Percentiles rank a stretch among this genome's conserved stretches.
Evolutionary conservation across 345 rosid genomes (phyloP).

Genomic region (Turritis glabra): DNA sequence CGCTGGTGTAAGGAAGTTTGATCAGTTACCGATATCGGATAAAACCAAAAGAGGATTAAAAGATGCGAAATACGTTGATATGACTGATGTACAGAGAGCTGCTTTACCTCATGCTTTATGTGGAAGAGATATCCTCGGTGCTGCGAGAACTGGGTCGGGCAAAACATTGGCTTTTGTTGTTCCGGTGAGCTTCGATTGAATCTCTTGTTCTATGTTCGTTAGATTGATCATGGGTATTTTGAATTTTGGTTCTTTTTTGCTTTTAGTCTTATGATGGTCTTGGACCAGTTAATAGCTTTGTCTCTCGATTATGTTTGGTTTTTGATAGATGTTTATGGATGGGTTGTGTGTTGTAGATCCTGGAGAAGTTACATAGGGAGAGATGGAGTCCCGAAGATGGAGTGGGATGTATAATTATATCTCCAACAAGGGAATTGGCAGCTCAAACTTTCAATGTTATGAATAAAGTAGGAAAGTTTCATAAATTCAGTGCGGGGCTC

Average conservation of each 20-base stretch:
- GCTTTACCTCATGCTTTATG: slow-evolving; percentile 86
- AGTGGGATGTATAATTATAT: slow-evolving; percentile 87
- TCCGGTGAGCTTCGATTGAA: slow-evolving; percentile 56
- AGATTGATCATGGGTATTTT: not conserved
- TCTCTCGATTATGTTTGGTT: not conserved
- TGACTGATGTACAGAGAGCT: slow-evolving; percentile 91
- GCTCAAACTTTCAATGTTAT: slow-evolving; percentile 79
- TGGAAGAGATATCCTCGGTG: slow-evolving; percentile 88
- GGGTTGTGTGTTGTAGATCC: slow-evolving; percentile 45
- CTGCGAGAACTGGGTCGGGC: slow-evolving; percentile 95
- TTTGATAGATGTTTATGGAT: not conserved
- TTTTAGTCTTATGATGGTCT: not conserved
- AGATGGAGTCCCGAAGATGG: slow-evolving; percentile 92
- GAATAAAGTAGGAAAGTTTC: slow-evolving; percentile 73
- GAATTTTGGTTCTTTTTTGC: not conserved
- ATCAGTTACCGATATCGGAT: slow-evolving; percentile 74
- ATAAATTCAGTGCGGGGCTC: slow-evolving; percentile 82
- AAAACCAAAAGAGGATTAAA: slow-evolving; percentile 70
- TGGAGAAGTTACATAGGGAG: slow-evolving; percentile 81
- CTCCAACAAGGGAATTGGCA: slow-evolving; percentile 91
- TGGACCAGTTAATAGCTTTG: not conserved
- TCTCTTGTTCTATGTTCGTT: not conserved
- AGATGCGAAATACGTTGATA: slow-evolving; percentile 49
- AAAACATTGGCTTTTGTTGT: slow-evolving; percentile 90
- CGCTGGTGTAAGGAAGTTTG: slow-evolving; percentile 59